These are phyloP conservation scores for Tuber magnatum DNA, from an alignment of 495 filamentous ascomycete species.

Conservation along the genomic window DNA sequence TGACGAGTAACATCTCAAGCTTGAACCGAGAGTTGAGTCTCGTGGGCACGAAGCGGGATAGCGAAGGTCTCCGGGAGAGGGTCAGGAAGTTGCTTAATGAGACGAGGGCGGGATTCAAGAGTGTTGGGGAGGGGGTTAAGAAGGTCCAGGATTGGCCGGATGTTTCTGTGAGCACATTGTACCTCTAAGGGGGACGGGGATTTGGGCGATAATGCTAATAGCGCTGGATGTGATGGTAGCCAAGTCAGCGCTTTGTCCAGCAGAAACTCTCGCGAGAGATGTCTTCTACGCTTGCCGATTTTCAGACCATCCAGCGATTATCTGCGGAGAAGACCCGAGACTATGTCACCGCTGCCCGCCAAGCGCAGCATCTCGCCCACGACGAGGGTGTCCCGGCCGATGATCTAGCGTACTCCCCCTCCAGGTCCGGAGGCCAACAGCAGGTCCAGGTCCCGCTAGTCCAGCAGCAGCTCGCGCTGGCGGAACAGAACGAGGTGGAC, in stretches of 20 bases:
- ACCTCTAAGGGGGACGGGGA: slow-evolving; percentile 1
- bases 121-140: slow-evolving; percentile 87
- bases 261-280: slow-evolving; percentile 90
- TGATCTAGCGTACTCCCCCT: slow-evolving; percentile 38
- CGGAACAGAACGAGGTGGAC: slow-evolving; percentile 90
- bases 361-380: slow-evolving; percentile 22
- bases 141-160: slow-evolving; percentile 86
- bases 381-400: slow-evolving; percentile 37
- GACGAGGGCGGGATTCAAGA: slow-evolving; percentile 77
- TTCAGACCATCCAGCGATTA: slow-evolving; percentile 78
- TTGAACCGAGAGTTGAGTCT: slow-evolving; percentile 72
- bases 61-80: slow-evolving; percentile 79
- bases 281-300: slow-evolving; percentile 74
- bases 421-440: slow-evolving; percentile 45
- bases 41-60: slow-evolving; percentile 84
- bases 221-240: slow-evolving; percentile 46
- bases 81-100: slow-evolving; percentile 81
- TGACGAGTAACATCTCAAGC: slow-evolving; percentile 77
- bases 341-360: slow-evolving; percentile 68
- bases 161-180: slow-evolving; percentile 61
- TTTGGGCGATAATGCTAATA: slow-evolving; percentile 10
- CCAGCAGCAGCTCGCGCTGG: slow-evolving; percentile 71
- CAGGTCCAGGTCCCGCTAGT: slow-evolving; percentile 50
- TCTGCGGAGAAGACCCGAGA: slow-evolving; percentile 89
- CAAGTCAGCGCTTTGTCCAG: slow-evolving; percentile 87